These are phyloP conservation scores for Glutinoglossum americanum DNA, from an alignment of 495 filamentous ascomycete species.

Conservation along the genomic window DNA sequence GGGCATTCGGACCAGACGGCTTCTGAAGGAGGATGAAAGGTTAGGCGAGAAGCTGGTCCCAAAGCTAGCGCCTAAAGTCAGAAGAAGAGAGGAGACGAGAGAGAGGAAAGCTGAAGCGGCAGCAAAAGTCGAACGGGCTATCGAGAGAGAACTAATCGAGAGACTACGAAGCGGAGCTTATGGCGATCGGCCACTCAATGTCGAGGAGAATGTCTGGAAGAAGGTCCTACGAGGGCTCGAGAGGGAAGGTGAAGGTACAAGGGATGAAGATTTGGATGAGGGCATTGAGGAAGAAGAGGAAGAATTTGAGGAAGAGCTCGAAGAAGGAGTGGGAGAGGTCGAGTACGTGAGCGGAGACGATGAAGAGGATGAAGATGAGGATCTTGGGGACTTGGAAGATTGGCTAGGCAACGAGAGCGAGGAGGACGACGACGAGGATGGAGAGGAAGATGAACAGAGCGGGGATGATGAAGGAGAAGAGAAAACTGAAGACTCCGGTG, in stretches of 20 bases:
- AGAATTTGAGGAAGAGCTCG: slow-evolving; percentile 42
- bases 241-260: slow-evolving; percentile 55
- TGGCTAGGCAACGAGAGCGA: slow-evolving; percentile 45
- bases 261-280: slow-evolving; percentile 75
- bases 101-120: slow-evolving; percentile 87
- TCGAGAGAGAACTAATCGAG: slow-evolving; percentile 91
- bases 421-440: slow-evolving; percentile 19
- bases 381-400: slow-evolving; percentile 50
- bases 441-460: slow-evolving; percentile 20
- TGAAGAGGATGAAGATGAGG: slow-evolving; percentile 28
- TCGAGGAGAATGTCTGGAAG: slow-evolving; percentile 90
- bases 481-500: slow-evolving; percentile 15
- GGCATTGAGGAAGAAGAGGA: slow-evolving; percentile 53
- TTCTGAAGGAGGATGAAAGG: slow-evolving; percentile 73
- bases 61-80: slow-evolving; percentile 79
- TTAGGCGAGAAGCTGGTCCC: slow-evolving; percentile 82
- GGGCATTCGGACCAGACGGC: slow-evolving; percentile 56
- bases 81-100: slow-evolving; percentile 66
- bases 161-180: slow-evolving; percentile 80
- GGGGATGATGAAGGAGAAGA: slow-evolving; percentile 22
- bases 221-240: slow-evolving; percentile 84
- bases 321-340: slow-evolving; percentile 54
- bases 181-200: slow-evolving; percentile 84
- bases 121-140: slow-evolving; percentile 86
- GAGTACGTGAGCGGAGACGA: slow-evolving; percentile 70